phyloP scores from a whole-genome alignment of 169 alveolate species.

The Eimeria sp. region DNA sequence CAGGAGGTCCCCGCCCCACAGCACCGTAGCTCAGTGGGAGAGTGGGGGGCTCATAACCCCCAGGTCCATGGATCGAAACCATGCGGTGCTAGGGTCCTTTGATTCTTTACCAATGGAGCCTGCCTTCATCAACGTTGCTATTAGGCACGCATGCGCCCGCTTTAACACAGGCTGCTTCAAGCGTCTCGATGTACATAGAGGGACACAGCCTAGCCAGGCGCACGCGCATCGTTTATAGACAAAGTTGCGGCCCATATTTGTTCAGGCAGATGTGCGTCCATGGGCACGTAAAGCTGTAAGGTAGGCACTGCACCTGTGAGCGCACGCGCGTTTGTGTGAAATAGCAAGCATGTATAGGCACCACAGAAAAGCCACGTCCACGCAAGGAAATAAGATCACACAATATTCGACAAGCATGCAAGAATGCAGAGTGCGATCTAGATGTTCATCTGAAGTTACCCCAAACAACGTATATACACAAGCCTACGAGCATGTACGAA shows the following conservation, averaged over 20 bases:
- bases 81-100: too few relatives aligned
- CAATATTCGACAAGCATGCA: not conserved
- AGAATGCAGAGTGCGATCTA: not conserved
- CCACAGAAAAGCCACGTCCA: not conserved
- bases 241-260: too few relatives aligned
- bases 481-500: not conserved
- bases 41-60: conserved; percentile 98
- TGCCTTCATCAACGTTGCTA: too few relatives aligned
- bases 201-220: too few relatives aligned
- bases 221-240: too few relatives aligned
- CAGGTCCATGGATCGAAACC: conserved; percentile 97
- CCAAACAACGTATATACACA: not conserved
- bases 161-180: not conserved
- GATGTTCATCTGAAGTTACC: not conserved
- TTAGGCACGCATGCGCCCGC: not conserved
- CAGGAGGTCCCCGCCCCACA: not conserved
- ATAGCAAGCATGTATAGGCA: not conserved
- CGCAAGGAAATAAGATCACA: not conserved
- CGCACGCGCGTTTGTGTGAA: not conserved
- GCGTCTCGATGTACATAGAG: too few relatives aligned
- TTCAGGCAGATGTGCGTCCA: too few relatives aligned
- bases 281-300: not conserved
- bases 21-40: conserved; percentile 97
- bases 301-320: not conserved
- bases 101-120: too few relatives aligned